A percentile compares a stretch with the other conserved stretches of the same genome.
Evolutionary conservation across 2,329 filamentous ascomycete genomes (phyloP).

Genomic region (Hymenoscyphus salicellus): DNA sequence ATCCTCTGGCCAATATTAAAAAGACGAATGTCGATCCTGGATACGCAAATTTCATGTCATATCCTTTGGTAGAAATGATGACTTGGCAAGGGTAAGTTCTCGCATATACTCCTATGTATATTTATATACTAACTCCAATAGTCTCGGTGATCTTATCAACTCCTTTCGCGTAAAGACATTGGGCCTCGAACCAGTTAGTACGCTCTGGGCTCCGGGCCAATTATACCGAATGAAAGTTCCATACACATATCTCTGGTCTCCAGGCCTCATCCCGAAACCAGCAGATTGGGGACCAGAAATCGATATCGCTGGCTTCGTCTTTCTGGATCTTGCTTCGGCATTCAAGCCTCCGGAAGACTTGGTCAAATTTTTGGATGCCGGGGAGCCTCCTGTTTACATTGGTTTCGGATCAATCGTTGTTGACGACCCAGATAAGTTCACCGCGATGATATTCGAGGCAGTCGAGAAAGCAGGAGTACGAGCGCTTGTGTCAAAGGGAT

Average conservation of each 20-base stretch:
- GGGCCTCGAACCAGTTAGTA: slow-evolving; percentile 69
- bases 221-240: slow-evolving; percentile 72
- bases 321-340: slow-evolving; percentile 63
- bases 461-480: slow-evolving; percentile 63
- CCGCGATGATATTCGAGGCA: slow-evolving; percentile 68
- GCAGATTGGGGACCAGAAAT: slow-evolving; percentile 67
- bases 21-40: slow-evolving; percentile 67
- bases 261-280: slow-evolving; percentile 63
- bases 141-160: slow-evolving; percentile 72
- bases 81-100: slow-evolving; percentile 72
- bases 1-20: slow-evolving; percentile 74
- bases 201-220: slow-evolving; percentile 72
- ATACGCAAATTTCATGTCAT: slow-evolving; percentile 78
- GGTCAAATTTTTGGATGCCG: slow-evolving; percentile 52
- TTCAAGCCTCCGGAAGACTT: slow-evolving; percentile 58
- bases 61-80: slow-evolving; percentile 79
- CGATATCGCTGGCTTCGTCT: slow-evolving; percentile 75
- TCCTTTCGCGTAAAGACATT: slow-evolving; percentile 67
- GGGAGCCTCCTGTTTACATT: slow-evolving; percentile 65
- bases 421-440: slow-evolving; percentile 67
- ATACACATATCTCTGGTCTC: slow-evolving; percentile 71
- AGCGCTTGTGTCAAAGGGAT: slow-evolving; percentile 71
- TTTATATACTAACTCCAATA: slow-evolving; percentile 28
- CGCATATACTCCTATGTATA: background rate
- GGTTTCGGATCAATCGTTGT: slow-evolving; percentile 76